phyloP scores from a whole-genome alignment of 2,329 filamentous ascomycete species.

The Microdochium paspali region DNA sequence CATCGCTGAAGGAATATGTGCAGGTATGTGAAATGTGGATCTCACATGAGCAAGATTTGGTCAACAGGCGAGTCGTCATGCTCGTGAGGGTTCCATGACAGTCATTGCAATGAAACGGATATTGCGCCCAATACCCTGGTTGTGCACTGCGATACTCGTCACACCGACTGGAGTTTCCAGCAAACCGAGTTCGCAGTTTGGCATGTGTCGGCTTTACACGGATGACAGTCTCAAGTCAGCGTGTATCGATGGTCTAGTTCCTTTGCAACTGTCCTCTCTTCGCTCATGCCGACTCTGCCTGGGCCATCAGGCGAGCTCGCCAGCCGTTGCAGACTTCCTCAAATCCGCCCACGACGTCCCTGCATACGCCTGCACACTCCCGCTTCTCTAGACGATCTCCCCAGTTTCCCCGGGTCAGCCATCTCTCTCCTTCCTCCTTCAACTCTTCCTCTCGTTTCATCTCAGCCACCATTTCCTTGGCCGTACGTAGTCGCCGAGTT shows the following conservation, averaged over 20 bases:
- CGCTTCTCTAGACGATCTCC: conserved; percentile 63
- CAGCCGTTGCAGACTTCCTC: conserved; percentile 82
- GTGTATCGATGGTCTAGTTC: too few relatives aligned
- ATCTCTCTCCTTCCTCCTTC: conserved; percentile 71
- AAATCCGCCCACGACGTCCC: conserved; percentile 84
- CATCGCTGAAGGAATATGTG: background rate
- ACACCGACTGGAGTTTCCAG: too few relatives aligned
- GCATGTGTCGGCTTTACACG: too few relatives aligned
- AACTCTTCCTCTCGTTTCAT: conserved; percentile 75
- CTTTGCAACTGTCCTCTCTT: too few relatives aligned
- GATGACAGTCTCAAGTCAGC: too few relatives aligned
- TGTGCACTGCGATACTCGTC: too few relatives aligned
- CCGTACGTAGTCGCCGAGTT: conserved; percentile 67
- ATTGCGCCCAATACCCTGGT: too few relatives aligned
- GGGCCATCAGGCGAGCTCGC: conserved; percentile 64
- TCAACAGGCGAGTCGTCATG: too few relatives aligned
- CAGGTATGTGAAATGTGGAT: background rate
- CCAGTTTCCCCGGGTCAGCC: conserved; percentile 79
- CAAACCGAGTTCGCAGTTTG: too few relatives aligned
- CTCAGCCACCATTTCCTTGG: conserved; percentile 77
- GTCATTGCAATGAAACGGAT: too few relatives aligned
- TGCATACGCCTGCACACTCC: conserved; percentile 76
- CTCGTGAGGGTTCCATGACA: too few relatives aligned
- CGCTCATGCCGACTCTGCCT: conserved; percentile 36
- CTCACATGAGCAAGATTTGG: too few relatives aligned